Evolutionary conservation across 2,329 filamentous ascomycete genomes (phyloP).

Genomic region (Talaromyces sp.): DNA sequence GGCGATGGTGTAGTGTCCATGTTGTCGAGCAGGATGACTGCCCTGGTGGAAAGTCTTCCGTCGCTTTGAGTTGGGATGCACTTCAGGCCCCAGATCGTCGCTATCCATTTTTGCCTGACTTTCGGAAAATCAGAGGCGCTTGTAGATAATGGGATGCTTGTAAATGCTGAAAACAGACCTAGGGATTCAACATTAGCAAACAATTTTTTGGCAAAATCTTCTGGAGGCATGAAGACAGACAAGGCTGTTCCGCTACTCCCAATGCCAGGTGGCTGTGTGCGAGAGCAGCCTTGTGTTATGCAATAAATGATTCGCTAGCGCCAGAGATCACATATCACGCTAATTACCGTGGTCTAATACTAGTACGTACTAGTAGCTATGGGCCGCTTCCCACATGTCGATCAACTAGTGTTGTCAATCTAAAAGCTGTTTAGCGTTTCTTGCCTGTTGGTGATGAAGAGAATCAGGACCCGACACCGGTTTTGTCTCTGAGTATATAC

Average conservation of each 20-base stretch:
- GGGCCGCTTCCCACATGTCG: too few relatives aligned
- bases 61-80: neutral
- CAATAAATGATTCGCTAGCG: neutral
- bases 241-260: neutral
- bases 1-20: constrained; percentile 14
- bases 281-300: neutral
- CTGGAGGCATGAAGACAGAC: neutral
- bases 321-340: neutral
- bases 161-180: neutral
- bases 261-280: neutral
- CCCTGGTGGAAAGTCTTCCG: neutral
- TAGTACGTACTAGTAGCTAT: neutral
- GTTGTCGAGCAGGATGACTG: neutral
- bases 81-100: neutral
- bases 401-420: too few relatives aligned
- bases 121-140: neutral
- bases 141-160: neutral
- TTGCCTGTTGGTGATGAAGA: too few relatives aligned
- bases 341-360: neutral
- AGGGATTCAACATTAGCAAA: neutral
- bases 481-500: too few relatives aligned
- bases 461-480: too few relatives aligned
- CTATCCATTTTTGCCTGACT: neutral
- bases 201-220: neutral
- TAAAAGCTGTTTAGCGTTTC: too few relatives aligned